A percentile compares a stretch with the other conserved stretches of the same genome.
phyloP scores from a whole-genome alignment of 2,329 filamentous ascomycete species.

The Fusarium transvaalense region DNA sequence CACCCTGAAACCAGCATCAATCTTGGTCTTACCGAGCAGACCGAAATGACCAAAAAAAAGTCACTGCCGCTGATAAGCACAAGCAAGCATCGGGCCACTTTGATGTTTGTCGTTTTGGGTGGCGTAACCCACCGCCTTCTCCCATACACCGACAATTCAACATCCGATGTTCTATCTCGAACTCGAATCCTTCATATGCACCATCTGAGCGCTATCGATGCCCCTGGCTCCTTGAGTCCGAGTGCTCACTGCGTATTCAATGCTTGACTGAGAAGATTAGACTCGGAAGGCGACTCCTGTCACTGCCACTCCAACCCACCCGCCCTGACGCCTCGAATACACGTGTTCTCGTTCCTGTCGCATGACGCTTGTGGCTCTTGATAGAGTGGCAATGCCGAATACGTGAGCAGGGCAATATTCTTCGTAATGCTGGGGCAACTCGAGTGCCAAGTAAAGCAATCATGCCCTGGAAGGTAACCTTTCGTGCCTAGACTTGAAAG shows the following conservation, averaged over 20 bases:
- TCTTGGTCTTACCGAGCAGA: slow-evolving; percentile 10
- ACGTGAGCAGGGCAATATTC: background rate
- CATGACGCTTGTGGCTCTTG: background rate
- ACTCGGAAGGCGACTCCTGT: slow-evolving; percentile 9
- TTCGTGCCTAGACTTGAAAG: background rate
- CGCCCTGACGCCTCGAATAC: background rate
- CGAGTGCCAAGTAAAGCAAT: background rate
- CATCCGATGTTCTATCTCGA: slow-evolving; percentile 14
- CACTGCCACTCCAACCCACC: slow-evolving; percentile 41
- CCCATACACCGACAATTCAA: slow-evolving; percentile 28
- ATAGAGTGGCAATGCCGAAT: background rate
- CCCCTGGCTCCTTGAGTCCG: slow-evolving; percentile 22
- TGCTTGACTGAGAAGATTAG: background rate
- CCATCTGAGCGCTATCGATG: slow-evolving; percentile 5
- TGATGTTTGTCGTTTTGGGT: slow-evolving; percentile 11
- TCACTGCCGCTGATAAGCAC: background rate
- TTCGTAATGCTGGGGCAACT: background rate
- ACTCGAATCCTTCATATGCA: slow-evolving; percentile 12
- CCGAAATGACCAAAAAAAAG: background rate
- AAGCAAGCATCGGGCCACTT: background rate
- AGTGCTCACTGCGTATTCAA: background rate
- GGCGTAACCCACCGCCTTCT: slow-evolving; percentile 17
- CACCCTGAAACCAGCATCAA: background rate
- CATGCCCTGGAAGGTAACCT: background rate
- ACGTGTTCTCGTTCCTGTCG: background rate